Evolutionary conservation across 1,139 yeast genomes (phyloP), one percentile per base, ranked within the genome.

Genomic region (Suhomyces maxii): DNA sequence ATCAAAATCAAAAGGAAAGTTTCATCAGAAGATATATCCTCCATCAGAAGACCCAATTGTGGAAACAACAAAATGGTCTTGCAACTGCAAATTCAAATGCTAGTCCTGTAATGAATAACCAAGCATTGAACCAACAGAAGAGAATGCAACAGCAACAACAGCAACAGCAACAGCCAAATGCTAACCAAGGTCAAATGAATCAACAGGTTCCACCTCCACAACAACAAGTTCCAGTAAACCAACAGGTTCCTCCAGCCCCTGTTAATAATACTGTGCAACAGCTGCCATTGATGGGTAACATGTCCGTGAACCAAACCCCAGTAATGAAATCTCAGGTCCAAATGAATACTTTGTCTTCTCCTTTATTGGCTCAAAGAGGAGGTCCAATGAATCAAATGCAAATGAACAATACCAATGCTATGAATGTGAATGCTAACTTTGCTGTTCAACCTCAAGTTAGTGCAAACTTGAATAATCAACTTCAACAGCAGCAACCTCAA

Each of bases 41-140:
- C 28, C 78, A 73, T 52, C 78, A 73, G 50, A 75, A 74, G 53
- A 60, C 69, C 4, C 65, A 61, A 34, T 59, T 64, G n/a, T 71
- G 76, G 76, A 71, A 70, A 44, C 76, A 73, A 40, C 71, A 68
- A 47, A 63, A 64, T 46, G 66, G 64, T 2, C 63, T 59, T 39
- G 49, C 51, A 7, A 50, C 51, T 7, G 55, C 49, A 40, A 48
- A 41, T 28, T 39, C 31, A 10, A 42, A 30, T 28, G 43, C 36
- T 4, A 42, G 45, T 36, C 45, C 49, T 12, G 47, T 30, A 1
- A 38, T 48, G 44, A 48, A 46, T 28, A 44, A 38, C 31, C 47
- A 40, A 11, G 42, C 48, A 7, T 10, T 34, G 38, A 34, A 36
- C 14, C 41, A 41, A 25, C 48, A 40, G 35, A 45, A 46, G 26